A percentile compares a stretch with the other conserved stretches of the same genome.
Conservation (phyloP, 2,329 filamentous ascomycete species). For the Aureobasidium melanogenum region DNA sequence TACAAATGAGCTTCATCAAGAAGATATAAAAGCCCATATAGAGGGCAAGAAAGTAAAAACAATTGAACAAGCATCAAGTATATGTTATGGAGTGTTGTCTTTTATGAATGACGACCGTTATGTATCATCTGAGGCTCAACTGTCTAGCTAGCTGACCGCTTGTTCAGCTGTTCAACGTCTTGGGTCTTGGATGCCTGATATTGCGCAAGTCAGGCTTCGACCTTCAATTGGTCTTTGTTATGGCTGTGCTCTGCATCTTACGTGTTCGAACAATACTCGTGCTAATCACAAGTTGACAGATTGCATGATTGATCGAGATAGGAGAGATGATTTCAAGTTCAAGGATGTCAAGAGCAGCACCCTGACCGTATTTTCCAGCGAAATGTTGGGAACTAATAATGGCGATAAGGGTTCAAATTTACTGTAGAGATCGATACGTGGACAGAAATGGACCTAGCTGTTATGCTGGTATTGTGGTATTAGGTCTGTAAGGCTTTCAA, state of each 20-base stretch:
- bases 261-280: neutral
- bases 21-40: neutral
- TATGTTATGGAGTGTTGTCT: neutral
- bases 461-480: neutral
- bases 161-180: neutral
- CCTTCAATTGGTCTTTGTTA: neutral
- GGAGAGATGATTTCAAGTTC: neutral
- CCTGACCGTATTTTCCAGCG: neutral
- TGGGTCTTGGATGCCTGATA: neutral
- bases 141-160: neutral
- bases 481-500: neutral
- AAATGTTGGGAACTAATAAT: neutral
- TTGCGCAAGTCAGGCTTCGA: neutral
- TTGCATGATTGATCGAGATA: neutral
- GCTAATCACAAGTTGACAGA: neutral
- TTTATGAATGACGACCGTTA: neutral
- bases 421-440: neutral
- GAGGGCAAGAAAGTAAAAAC: neutral
- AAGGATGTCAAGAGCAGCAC: neutral
- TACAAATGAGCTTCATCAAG: too few species aligned
- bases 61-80: neutral
- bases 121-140: neutral
- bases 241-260: neutral
- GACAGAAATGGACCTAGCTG: too few species aligned
- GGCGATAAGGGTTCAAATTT: neutral